Base-by-base conservation (phyloP, 2,329 filamentous ascomycete species). In the Aureobasidium musti region DNA sequence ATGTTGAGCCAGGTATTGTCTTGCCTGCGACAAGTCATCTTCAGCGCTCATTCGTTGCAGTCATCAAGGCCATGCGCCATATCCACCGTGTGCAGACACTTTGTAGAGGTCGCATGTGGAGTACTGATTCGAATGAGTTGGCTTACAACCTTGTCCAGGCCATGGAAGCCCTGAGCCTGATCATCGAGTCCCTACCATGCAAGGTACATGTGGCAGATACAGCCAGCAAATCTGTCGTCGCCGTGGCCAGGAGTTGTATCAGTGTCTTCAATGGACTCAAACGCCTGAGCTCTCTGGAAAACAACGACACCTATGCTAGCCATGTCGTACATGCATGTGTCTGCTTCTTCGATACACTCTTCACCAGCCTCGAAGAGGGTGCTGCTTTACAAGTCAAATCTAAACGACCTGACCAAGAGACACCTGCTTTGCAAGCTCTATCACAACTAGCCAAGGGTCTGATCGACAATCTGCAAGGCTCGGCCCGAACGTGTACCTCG, bases 191-290 rank as follows among this genome's bases (percentile, higher is more conserved):
- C 37, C 61, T 67, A 30, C 67, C 69, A 41, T 56, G n/a, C 37
- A 56, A 64, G 47, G 17, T 43, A 4, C 61, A 70, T 1, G 52
- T 68, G 13, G 57, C 73, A 8, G 67, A 68, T 23, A 64, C 65
- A 2, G 35, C 23, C 23, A 28, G 35, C 17, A 33, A 41, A 7
- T 70, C 69, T 19, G 56, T 75, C 23, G 70, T 66, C 10, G 72
- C 72, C 10, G 69, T 72, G 14, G 72, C 78, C 13, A 71, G 74
- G 3, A 78, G 78, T 74, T 81, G 79, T 71, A 74, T 74, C 2
- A 68, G 66, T 5, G 69, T 78, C 0, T 69, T 82, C 10, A 59
- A 72, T 13, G 69, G 70, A 2, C 74, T 80, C 11, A 71, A 73
- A 28, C 57, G 69, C 39, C 72, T 66, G 43, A 33, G n/a, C 2